Percentiles rank a stretch among this genome's conserved stretches.
These are phyloP conservation scores for Exophiala calicioides DNA, from an alignment of 2,329 filamentous ascomycete genomes.

Conservation along the genomic window DNA sequence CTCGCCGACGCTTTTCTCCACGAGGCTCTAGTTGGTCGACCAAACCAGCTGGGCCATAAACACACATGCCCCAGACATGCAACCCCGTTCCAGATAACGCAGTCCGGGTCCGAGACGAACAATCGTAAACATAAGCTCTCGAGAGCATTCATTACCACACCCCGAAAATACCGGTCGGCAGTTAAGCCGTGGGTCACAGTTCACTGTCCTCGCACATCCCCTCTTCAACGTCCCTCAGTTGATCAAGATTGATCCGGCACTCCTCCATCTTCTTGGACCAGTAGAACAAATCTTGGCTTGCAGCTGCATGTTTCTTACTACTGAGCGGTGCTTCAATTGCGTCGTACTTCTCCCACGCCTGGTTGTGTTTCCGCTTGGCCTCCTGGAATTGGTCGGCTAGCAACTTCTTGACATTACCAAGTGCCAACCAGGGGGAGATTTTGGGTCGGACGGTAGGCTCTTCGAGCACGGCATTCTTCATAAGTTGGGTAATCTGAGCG, in stretches of 20 bases:
- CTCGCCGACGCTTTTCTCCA: too few species aligned
- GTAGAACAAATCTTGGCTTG: constrained; percentile 28
- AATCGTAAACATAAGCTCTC: not conserved
- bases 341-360: constrained; percentile 35
- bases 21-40: too few species aligned
- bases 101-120: too few species aligned
- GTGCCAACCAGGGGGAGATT: constrained; percentile 68
- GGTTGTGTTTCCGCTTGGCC: constrained; percentile 68
- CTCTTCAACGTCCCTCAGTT: constrained; percentile 32
- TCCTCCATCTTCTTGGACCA: constrained; percentile 33
- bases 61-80: too few species aligned
- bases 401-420: constrained; percentile 80
- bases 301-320: constrained; percentile 31
- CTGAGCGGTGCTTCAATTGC: constrained; percentile 28
- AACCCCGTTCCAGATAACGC: too few species aligned
- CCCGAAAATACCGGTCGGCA: too few species aligned
- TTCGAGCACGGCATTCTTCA: constrained; percentile 41
- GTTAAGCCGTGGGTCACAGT: not conserved
- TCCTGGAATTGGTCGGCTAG: constrained; percentile 78
- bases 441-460: constrained; percentile 63
- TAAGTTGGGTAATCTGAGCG: constrained; percentile 27
- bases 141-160: too few species aligned
- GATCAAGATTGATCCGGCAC: constrained; percentile 31
- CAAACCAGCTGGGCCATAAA: too few species aligned
- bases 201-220: constrained; percentile 25